Percentiles rank a stretch among this genome's conserved stretches.
Conservation (phyloP, 495 filamentous ascomycete species). For the Mycothermus thermophilus region DNA sequence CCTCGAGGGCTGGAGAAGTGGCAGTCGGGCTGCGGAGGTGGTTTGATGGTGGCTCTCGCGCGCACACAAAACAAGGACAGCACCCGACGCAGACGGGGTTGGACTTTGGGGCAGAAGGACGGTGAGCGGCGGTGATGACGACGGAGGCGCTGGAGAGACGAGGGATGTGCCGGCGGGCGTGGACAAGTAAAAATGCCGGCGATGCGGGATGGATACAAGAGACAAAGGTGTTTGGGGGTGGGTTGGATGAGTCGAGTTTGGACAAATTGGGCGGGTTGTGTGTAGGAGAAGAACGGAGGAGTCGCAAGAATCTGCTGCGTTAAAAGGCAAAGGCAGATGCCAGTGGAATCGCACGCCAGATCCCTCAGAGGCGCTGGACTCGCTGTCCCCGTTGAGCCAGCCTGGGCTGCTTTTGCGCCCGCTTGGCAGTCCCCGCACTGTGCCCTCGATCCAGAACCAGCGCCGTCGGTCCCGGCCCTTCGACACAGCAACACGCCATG, state of each 20-base stretch:
- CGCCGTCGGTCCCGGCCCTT: no score
- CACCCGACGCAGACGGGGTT: slow-evolving; percentile 3
- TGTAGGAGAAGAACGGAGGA: slow-evolving; percentile 18
- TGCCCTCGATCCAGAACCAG: no score
- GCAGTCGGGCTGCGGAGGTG: slow-evolving; percentile 17
- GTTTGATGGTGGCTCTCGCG: slow-evolving; percentile 13
- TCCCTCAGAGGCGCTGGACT: slow-evolving; percentile 2
- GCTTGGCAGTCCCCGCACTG: slow-evolving; percentile 11
- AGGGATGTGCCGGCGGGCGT: slow-evolving; percentile 1
- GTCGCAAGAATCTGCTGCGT: slow-evolving; percentile 20
- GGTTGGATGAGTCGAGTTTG: slow-evolving; percentile 16
- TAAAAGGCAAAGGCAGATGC: slow-evolving; percentile 20
- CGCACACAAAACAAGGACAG: no score
- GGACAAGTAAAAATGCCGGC: slow-evolving; percentile 1
- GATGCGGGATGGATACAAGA: slow-evolving; percentile 12
- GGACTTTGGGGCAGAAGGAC: slow-evolving; percentile 5
- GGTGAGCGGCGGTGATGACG: slow-evolving; percentile 11
- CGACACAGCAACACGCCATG: no score
- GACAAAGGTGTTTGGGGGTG: slow-evolving; percentile 12
- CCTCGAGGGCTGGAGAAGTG: slow-evolving; percentile 20
- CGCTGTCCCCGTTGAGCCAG: no score
- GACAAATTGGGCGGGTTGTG: slow-evolving; percentile 22
- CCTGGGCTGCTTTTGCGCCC: slow-evolving; percentile 4
- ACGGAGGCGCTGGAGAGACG: slow-evolving; percentile 4
- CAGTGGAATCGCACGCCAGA: slow-evolving; percentile 18